phyloP scores from a whole-genome alignment of 2,329 filamentous ascomycete genomes.

The Microcyclospora tardicrescens region DNA sequence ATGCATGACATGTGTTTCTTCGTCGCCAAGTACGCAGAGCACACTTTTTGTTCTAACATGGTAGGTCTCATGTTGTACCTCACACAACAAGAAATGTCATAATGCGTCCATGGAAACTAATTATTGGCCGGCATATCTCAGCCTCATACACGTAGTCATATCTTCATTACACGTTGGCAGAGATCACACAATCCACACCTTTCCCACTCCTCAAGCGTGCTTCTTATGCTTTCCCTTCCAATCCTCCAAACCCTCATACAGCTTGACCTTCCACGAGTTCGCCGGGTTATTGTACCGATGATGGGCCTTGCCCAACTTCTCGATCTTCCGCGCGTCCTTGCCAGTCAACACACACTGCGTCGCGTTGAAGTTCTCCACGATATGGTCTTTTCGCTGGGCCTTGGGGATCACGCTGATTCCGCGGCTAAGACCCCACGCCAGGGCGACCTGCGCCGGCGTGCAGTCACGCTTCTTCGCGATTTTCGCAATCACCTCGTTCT shows the following conservation, averaged over 20 bases:
- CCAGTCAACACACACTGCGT: slow-evolving; percentile 24
- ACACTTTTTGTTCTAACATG: neutral
- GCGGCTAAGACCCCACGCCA: slow-evolving; percentile 38
- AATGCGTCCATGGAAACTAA: too few species aligned
- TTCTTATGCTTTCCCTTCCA: slow-evolving; percentile 12
- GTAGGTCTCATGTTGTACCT: neutral
- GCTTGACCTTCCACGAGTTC: slow-evolving; percentile 27
- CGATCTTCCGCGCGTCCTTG: slow-evolving; percentile 25
- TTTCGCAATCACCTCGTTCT: slow-evolving; percentile 29
- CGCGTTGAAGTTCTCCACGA: slow-evolving; percentile 33
- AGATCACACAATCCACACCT: slow-evolving; percentile 1
- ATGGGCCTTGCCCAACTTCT: slow-evolving; percentile 22
- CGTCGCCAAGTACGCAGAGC: too few species aligned
- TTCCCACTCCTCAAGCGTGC: slow-evolving; percentile 7
- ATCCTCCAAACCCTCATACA: slow-evolving; percentile 33
- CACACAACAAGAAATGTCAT: too few species aligned
- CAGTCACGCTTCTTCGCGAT: slow-evolving; percentile 30
- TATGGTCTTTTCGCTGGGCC: slow-evolving; percentile 30
- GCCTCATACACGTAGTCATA: too few species aligned
- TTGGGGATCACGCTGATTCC: slow-evolving; percentile 41
- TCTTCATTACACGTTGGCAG: too few species aligned
- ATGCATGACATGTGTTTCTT: too few species aligned
- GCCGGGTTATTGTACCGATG: slow-evolving; percentile 30
- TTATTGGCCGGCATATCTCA: too few species aligned
- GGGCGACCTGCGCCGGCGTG: slow-evolving; percentile 32